phyloP scores from a whole-genome alignment of 768 basidiomycete genomes.

The Agrocybe praecox region DNA sequence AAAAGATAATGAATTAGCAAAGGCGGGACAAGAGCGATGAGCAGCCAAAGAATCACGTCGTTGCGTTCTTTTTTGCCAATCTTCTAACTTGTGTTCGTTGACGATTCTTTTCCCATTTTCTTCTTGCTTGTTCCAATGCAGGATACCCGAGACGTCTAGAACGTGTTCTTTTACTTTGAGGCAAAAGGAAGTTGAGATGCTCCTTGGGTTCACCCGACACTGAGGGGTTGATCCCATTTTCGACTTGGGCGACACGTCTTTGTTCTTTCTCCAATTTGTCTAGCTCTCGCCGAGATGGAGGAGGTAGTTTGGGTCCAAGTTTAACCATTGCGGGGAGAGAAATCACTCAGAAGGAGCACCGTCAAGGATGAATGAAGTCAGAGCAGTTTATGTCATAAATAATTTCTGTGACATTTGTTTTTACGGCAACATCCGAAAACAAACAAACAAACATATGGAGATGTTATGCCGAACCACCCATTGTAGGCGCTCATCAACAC shows the following conservation, averaged over 20 bases:
- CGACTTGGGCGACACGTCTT: slow-evolving; percentile 11
- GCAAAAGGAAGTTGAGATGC: slow-evolving; percentile 3
- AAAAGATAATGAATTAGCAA: not conserved
- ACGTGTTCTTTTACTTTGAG: slow-evolving; percentile 10
- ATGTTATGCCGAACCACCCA: not conserved
- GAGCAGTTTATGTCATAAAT: no score
- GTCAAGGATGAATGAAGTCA: no score
- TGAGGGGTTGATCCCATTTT: slow-evolving; percentile 4
- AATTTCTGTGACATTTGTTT: no score
- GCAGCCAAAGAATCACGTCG: no score
- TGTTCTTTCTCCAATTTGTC: slow-evolving; percentile 12
- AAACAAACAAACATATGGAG: not conserved
- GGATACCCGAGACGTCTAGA: slow-evolving; percentile 6
- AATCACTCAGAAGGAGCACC: not conserved
- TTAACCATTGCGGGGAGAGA: slow-evolving; percentile 13
- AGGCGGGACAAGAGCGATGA: no score
- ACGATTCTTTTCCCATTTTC: slow-evolving; percentile 18
- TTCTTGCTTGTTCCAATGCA: slow-evolving; percentile 13
- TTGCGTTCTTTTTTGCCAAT: slow-evolving; percentile 12
- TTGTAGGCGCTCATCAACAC: not conserved
- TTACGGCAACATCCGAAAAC: slow-evolving; percentile 6
- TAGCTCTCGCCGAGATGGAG: slow-evolving; percentile 13
- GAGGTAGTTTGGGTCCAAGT: slow-evolving; percentile 14
- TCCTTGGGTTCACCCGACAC: slow-evolving; percentile 11
- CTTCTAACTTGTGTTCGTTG: slow-evolving; percentile 16